Evolutionary conservation across 352 stramenopile species (phyloP), one percentile per base, ranked within the genome.

Genomic region (Pythium monospermum): DNA sequence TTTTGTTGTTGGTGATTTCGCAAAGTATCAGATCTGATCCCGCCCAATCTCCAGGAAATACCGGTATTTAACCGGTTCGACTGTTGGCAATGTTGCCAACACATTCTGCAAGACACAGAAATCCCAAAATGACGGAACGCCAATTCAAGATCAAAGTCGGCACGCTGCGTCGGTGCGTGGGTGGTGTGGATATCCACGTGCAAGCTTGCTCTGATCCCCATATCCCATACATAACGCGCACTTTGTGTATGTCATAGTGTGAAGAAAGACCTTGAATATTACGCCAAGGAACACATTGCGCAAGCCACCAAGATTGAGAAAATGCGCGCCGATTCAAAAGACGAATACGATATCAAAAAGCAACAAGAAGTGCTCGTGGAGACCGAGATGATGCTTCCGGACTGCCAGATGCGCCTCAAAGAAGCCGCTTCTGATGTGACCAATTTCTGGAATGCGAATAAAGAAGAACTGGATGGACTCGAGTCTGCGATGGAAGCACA

Each of bases 71-170:
- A n/a, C n/a, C n/a, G n/a, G n/a, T n/a, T n/a, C n/a, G n/a, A n/a
- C n/a, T n/a, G n/a, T n/a, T n/a, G n/a, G n/a, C n/a, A n/a, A n/a
- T n/a, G n/a, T n/a, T n/a, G n/a, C n/a, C n/a, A n/a, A n/a, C n/a
- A n/a, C n/a, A n/a, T n/a, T n/a, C n/a, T n/a, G n/a, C n/a, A n/a
- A n/a, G n/a, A n/a, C n/a, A n/a, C n/a, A n/a, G n/a, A n/a, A n/a
- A n/a, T n/a, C n/a, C n/a, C n/a, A n/a, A n/a, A n/a, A 86, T 88
- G 81, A 47, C 71, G 6, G 78, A 88, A 49, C 68, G 73, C 37
- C 64, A 86, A 53, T 82, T 91, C 60, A 85, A 86, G 73, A 84
- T 91, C 64, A 91, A 91, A 70, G 77, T 91, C 53, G 78, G 78
- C 66, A 82, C 76, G 38, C 47, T 91, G 41, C 76, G 77, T 30